Evolutionary conservation across 306 rosid genomes (phyloP).

Genomic region (Astragalus glycyphyllos): DNA sequence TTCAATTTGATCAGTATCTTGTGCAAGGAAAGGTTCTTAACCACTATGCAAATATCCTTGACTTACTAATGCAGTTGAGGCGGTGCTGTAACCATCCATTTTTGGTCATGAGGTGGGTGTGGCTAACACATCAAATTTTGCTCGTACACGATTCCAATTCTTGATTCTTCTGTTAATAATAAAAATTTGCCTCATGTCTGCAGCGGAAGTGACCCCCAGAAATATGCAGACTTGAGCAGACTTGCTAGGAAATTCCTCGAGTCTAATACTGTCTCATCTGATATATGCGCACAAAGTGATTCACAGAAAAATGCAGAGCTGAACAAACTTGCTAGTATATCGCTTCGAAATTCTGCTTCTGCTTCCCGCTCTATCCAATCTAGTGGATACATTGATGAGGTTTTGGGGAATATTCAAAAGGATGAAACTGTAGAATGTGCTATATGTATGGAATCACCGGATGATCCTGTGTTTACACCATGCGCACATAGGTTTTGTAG

Average conservation of each 20-base stretch:
- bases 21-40: constrained; percentile 83
- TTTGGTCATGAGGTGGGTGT: constrained; percentile 73
- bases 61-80: constrained; percentile 80
- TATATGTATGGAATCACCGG: constrained; percentile 86
- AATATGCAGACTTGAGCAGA: constrained; percentile 49
- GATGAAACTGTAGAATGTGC: constrained; percentile 75
- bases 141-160: neutral
- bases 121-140: constrained; percentile 23
- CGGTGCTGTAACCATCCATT: constrained; percentile 92
- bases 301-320: constrained; percentile 57
- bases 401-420: constrained; percentile 59
- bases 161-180: constrained; percentile 19
- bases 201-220: constrained; percentile 45
- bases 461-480: constrained; percentile 87
- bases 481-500: constrained; percentile 92
- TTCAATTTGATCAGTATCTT: constrained; percentile 82
- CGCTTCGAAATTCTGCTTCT: constrained; percentile 50
- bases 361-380: constrained; percentile 48
- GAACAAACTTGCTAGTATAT: constrained; percentile 62
- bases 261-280: constrained; percentile 24
- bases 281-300: constrained; percentile 45
- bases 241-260: constrained; percentile 44
- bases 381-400: constrained; percentile 67
- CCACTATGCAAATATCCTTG: constrained; percentile 83
- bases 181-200: constrained; percentile 36